Percentiles rank a stretch among this genome's conserved stretches.
phyloP scores from a whole-genome alignment of 1,284 basidiomycete species.

The Rhodotorula sp. region DNA sequence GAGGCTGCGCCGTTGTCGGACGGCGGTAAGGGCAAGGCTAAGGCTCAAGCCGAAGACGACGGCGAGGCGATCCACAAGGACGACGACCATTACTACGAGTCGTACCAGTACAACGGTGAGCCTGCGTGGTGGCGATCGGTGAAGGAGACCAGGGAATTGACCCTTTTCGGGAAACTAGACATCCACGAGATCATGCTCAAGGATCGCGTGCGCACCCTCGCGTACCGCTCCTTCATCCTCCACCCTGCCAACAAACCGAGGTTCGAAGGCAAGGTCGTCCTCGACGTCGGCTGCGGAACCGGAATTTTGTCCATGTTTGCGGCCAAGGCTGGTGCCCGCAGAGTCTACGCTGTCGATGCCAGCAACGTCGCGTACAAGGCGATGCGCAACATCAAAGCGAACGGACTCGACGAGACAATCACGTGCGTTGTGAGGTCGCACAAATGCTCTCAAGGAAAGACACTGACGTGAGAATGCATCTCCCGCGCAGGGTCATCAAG shows the following conservation, averaged over 20 bases:
- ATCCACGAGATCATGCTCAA: constrained; percentile 63
- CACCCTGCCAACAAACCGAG: constrained; percentile 67
- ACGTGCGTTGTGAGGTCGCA: constrained; percentile 53
- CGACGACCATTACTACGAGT: constrained; percentile 92
- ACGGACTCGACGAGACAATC: constrained; percentile 73
- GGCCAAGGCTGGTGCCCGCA: constrained; percentile 84
- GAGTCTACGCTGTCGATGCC: constrained; percentile 92
- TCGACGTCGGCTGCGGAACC: constrained; percentile 94
- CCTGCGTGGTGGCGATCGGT: constrained; percentile 35
- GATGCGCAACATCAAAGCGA: constrained; percentile 72
- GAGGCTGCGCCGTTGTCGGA: not conserved
- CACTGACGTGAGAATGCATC: not conserved
- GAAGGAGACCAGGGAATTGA: too few species aligned
- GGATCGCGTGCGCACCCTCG: constrained; percentile 88
- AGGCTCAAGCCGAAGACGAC: constrained; percentile 36
- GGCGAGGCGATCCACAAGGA: constrained; percentile 55
- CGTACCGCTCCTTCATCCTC: constrained; percentile 88
- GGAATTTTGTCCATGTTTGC: constrained; percentile 87
- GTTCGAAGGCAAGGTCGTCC: constrained; percentile 81
- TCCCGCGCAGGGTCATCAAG: constrained; percentile 59
- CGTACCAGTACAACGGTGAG: constrained; percentile 84
- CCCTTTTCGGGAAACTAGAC: constrained; percentile 41
- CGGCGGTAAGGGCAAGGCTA: constrained; percentile 38
- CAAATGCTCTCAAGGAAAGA: not conserved
- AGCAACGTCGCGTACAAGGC: constrained; percentile 83